Percentiles rank a stretch among this genome's conserved stretches.
phyloP scores from a whole-genome alignment of 176 grass and related monocot genomes.

The Ensete glaucum region DNA sequence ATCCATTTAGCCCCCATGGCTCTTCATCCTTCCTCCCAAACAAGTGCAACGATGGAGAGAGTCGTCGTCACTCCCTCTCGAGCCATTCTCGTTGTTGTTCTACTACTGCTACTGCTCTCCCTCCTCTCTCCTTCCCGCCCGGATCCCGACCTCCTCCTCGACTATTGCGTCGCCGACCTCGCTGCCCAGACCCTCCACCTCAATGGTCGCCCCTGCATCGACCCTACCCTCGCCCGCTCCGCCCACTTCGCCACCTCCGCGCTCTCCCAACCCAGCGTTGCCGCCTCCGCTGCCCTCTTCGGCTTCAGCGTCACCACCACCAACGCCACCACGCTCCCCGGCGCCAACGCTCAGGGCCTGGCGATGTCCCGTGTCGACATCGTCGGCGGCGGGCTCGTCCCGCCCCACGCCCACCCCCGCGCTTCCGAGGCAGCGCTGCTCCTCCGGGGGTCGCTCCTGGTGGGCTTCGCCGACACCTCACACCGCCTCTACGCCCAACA shows the following conservation, averaged over 20 bases:
- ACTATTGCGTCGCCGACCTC: slow-evolving; percentile 41
- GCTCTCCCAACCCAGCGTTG: slow-evolving; percentile 22
- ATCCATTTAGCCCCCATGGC: too few relatives aligned
- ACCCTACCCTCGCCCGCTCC: slow-evolving; percentile 23
- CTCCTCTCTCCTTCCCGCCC: slow-evolving; percentile 5
- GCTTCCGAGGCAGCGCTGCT: slow-evolving; percentile 48
- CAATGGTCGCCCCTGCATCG: slow-evolving; percentile 50
- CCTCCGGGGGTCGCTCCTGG: slow-evolving; percentile 34
- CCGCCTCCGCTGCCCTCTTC: slow-evolving; percentile 14
- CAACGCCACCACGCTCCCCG: slow-evolving; percentile 28
- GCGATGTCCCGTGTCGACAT: slow-evolving; percentile 44
- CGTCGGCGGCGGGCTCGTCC: slow-evolving; percentile 34
- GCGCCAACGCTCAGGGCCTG: slow-evolving; percentile 49
- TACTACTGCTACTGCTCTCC: slow-evolving; percentile 6
- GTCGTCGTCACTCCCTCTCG: background rate
- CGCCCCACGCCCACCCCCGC: slow-evolving; percentile 54
- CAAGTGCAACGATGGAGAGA: background rate
- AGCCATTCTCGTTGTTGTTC: background rate
- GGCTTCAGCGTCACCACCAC: slow-evolving; percentile 47
- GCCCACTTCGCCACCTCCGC: slow-evolving; percentile 47
- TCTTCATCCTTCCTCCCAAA: too few relatives aligned
- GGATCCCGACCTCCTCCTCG: slow-evolving; percentile 50
- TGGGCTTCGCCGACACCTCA: slow-evolving; percentile 56
- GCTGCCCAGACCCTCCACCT: slow-evolving; percentile 16
- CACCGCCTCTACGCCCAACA: slow-evolving; percentile 53